Conservation (phyloP, 495 filamentous ascomycete species). For the Lophiostoma macrostomum region DNA sequence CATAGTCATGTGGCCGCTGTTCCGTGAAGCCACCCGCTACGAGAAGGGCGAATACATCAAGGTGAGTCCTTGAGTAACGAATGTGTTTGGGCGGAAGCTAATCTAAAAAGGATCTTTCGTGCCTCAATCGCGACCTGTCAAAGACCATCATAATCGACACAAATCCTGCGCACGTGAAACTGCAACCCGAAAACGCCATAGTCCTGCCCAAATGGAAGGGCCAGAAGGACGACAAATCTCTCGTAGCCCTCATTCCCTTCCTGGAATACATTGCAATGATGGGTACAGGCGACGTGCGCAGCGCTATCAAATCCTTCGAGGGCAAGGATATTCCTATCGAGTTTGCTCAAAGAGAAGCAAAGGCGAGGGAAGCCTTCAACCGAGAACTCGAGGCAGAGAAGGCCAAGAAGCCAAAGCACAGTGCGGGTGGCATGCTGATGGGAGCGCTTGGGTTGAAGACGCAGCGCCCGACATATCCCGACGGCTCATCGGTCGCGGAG, state of each 20-base stretch:
- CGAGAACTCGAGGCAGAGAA: constrained; percentile 70
- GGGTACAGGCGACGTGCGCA: constrained; percentile 76
- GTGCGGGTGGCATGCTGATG: constrained; percentile 61
- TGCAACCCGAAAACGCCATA: constrained; percentile 92
- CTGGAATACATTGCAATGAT: constrained; percentile 95
- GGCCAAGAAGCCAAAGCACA: constrained; percentile 56
- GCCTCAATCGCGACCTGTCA: constrained; percentile 90
- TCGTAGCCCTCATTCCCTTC: constrained; percentile 88
- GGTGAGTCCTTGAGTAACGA: no score
- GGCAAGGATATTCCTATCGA: constrained; percentile 82
- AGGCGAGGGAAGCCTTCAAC: constrained; percentile 74
- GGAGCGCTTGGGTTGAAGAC: constrained; percentile 65
- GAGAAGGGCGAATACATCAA: constrained; percentile 95
- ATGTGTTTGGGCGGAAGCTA: constrained; percentile 7
- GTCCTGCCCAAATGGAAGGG: constrained; percentile 88
- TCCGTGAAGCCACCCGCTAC: constrained; percentile 91
- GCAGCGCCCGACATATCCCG: constrained; percentile 43
- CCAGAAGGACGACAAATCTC: constrained; percentile 71
- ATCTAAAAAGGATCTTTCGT: constrained; percentile 75
- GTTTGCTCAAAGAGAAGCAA: constrained; percentile 83
- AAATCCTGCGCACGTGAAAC: constrained; percentile 69
- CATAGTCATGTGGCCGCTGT: constrained; percentile 92
- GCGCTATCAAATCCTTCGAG: constrained; percentile 81
- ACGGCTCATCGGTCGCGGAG: constrained; percentile 65
- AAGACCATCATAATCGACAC: constrained; percentile 94